phyloP scores from a whole-genome alignment of 116 monocot species.

The Papilionanthe hybrid region DNA sequence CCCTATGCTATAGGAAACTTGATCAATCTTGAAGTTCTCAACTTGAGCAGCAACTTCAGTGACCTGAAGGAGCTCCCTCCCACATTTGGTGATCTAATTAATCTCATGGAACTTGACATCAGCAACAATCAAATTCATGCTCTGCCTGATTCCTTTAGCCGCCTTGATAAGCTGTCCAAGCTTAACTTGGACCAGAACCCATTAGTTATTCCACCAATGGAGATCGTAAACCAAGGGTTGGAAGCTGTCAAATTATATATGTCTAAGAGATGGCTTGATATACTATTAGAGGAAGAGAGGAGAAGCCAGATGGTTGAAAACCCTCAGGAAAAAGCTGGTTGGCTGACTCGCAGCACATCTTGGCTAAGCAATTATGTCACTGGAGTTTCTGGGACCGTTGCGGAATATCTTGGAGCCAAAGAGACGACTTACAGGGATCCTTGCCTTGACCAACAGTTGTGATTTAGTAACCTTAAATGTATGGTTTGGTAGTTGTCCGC shows the following conservation, averaged over 20 bases:
- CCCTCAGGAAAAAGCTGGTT: conserved; percentile 1
- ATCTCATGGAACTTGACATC: conserved; percentile 39
- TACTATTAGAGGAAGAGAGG: conserved; percentile 23
- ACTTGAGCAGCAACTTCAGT: conserved; percentile 55
- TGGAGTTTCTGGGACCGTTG: conserved; percentile 40
- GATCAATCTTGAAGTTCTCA: conserved; percentile 32
- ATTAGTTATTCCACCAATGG: conserved; percentile 46
- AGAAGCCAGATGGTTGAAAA: not conserved
- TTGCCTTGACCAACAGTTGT: conserved; percentile 17
- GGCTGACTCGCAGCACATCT: conserved; percentile 21
- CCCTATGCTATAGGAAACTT: conserved; percentile 33
- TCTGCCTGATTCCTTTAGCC: conserved; percentile 67
- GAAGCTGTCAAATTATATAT: conserved; percentile 68
- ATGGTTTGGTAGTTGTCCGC: not conserved
- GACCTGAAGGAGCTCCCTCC: conserved; percentile 47
- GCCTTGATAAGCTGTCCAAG: conserved; percentile 48
- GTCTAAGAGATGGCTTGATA: conserved; percentile 48
- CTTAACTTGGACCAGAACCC: conserved; percentile 84
- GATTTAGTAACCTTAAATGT: not conserved
- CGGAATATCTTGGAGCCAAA: conserved; percentile 38
- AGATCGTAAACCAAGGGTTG: conserved; percentile 47
- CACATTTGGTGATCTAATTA: conserved; percentile 33
- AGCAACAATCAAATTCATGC: conserved; percentile 75
- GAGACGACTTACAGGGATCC: conserved; percentile 45
- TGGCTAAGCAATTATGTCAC: conserved; percentile 6